Evolutionary conservation across 495 filamentous ascomycete genomes (phyloP), one percentile per base, ranked within the genome.

Genomic region (Pyrenula aspistea): DNA sequence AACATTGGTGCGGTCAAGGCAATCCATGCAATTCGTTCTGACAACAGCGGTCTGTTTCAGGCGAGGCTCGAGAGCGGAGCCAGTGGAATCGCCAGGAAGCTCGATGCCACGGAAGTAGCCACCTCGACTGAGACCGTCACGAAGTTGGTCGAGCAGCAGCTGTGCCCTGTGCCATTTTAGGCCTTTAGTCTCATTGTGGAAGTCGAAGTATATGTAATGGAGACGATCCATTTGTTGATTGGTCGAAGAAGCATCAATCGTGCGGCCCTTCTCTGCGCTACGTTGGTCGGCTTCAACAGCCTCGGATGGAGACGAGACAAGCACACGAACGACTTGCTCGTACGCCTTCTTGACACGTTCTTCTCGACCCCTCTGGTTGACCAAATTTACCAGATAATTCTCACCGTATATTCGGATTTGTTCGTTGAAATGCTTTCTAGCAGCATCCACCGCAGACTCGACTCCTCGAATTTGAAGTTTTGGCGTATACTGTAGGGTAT

Each of bases 1-100:
- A 10, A 98, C 90, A 66, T 98, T 98, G 53, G 93, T 98, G 55
- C 93, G 89, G 70, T 98, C 93, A 11, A 98, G 79, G 62, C 94
- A 98, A 72, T 98, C 93, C 93, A 98, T 97, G 70, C 93, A 98
- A 65, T 98, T 98, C 21, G 93, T 96, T 49, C 93, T 83, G 22
- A 98, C 89, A 10, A 96, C 91, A 59, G 84, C 86, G 2, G 80
- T 85, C 73, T 98, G 93, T 53, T 75, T 75, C 52, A 81, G 84
- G 24, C 91, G 85, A 42, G 88, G 79, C 61, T 95, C 91, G 8
- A 95, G 69, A 36, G 82, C 80, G 15, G 31, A 4, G 19, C 86
- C 84, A 56, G 81, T 75, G 56, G 77, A 62, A 59, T 78, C 80
- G 65, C 81, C 88, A 0, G 90, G 90, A 76, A 83, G 84, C 67